Evolutionary conservation across 2,329 filamentous ascomycete species (phyloP).

Genomic region (Xylariaceae sp.): DNA sequence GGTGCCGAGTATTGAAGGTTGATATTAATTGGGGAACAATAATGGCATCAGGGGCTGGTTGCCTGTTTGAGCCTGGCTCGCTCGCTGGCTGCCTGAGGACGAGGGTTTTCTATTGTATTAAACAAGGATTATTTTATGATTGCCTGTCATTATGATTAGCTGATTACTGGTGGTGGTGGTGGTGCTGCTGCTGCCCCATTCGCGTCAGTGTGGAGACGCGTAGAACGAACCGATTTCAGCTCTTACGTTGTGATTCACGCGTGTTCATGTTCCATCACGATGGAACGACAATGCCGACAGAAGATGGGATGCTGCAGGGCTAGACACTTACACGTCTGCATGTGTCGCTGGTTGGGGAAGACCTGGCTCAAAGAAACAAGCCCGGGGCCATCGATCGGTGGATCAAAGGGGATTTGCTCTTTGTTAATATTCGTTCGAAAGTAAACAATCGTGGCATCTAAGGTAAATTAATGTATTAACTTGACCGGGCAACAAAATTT

Average conservation of each 20-base stretch:
- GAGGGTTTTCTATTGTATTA: neutral
- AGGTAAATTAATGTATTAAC: conserved; percentile 21
- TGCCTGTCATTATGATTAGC: conserved; percentile 18
- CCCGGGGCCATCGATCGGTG: too few relatives aligned
- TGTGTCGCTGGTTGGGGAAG: neutral
- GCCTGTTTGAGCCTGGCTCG: conserved; percentile 22
- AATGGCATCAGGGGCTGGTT: conserved; percentile 24
- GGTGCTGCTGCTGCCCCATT: conserved; percentile 1
- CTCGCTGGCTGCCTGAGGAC: neutral
- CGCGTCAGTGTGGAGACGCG: conserved; percentile 31
- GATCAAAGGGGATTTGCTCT: neutral
- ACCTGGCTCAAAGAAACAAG: neutral
- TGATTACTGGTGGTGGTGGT: neutral
- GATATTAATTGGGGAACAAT: conserved; percentile 19
- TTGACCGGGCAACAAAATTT: conserved; percentile 40
- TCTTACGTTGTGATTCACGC: neutral
- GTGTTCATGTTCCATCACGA: neutral
- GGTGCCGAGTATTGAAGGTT: conserved; percentile 12
- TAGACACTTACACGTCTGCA: neutral
- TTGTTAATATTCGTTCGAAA: conserved; percentile 11
- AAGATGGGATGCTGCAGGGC: neutral
- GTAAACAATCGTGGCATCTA: conserved; percentile 24
- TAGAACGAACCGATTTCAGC: conserved; percentile 23
- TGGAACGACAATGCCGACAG: neutral
- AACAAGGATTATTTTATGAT: neutral